Conservation (phyloP, 345 rosid species). For the Citrus unshiu region DNA sequence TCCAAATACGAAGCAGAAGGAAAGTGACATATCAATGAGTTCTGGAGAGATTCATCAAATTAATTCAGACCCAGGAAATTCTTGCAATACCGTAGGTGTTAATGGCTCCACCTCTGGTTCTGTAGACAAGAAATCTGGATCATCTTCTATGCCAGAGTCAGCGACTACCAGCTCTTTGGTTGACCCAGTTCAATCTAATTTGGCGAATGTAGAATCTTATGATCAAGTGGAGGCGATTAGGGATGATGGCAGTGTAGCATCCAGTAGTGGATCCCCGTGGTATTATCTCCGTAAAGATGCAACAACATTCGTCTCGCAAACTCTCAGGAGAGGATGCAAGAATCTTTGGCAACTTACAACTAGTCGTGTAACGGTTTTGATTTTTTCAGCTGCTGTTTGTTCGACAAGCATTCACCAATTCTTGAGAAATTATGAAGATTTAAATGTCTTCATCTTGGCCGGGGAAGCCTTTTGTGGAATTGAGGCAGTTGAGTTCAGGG, state of each 20-base stretch:
- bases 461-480: conserved; percentile 98
- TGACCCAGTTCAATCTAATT: conserved; percentile 27
- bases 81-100: conserved; percentile 33
- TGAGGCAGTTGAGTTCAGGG: conserved; percentile 89
- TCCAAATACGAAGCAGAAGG: conserved; percentile 34
- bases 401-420: conserved; percentile 95
- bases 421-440: conserved; percentile 87
- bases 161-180: conserved; percentile 18
- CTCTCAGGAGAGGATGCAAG: conserved; percentile 86
- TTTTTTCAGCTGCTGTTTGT: conserved; percentile 75
- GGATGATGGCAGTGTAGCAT: conserved; percentile 49
- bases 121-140: conserved; percentile 26
- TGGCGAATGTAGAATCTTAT: conserved; percentile 23
- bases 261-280: conserved; percentile 84
- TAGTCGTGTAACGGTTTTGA: conserved; percentile 87
- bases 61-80: conserved; percentile 33
- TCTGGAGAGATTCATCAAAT: conserved; percentile 32
- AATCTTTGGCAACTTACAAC: conserved; percentile 99
- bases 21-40: conserved; percentile 33
- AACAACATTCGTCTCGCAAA: conserved; percentile 73
- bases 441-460: conserved; percentile 78
- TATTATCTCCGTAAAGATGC: conserved; percentile 92
- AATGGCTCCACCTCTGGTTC: conserved; percentile 35
- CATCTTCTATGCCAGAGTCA: conserved; percentile 37
- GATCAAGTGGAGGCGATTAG: conserved; percentile 38